These are phyloP conservation scores for Fusarium agapanthi DNA, from an alignment of 2,329 filamentous ascomycete species.

Conservation along the genomic window DNA sequence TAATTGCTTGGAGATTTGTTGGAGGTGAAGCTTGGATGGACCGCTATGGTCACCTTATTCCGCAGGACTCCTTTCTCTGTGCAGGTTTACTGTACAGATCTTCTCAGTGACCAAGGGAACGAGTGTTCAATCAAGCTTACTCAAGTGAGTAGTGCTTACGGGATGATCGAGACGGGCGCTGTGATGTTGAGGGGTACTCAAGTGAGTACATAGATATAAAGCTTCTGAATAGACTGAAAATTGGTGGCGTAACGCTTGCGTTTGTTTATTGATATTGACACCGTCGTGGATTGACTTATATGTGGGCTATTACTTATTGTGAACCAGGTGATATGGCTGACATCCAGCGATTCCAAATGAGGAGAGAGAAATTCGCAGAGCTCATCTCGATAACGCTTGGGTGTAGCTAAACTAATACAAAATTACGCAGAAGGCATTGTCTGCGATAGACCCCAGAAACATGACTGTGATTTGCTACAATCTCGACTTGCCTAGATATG, in stretches of 20 bases:
- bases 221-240: background rate
- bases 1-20: background rate
- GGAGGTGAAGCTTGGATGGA: background rate
- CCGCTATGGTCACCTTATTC: background rate
- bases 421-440: too few relatives aligned
- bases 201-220: background rate
- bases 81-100: accelerated
- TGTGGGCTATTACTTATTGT: background rate
- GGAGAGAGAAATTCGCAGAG: background rate
- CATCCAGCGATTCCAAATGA: too few relatives aligned
- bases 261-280: too few relatives aligned
- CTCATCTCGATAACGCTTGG: too few relatives aligned
- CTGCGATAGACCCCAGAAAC: background rate
- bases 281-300: background rate
- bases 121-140: background rate
- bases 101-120: background rate
- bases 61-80: background rate
- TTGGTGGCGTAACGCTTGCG: background rate
- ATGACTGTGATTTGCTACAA: accelerated
- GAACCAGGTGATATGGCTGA: too few relatives aligned
- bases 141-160: background rate
- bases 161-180: background rate
- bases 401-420: too few relatives aligned
- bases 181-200: background rate
- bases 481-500: accelerated